A percentile compares a stretch with the other conserved stretches of the same genome.
Conservation (phyloP, 129 eudicot genomes). For the Deinandra increscens region DNA sequence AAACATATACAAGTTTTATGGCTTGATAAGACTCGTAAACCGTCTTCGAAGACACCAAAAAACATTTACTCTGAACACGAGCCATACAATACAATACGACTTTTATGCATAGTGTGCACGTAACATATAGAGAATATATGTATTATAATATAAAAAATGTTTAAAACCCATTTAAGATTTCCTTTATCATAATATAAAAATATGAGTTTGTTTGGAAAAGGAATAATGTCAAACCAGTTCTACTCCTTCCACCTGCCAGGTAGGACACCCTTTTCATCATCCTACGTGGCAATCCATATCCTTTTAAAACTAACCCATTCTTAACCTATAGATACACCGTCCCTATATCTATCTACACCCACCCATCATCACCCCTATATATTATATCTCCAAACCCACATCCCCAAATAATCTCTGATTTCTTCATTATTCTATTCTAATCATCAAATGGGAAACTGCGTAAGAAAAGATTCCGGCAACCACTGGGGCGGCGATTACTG, state of each 20-base stretch:
- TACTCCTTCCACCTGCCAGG: conserved; percentile 24
- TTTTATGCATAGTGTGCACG: too few relatives aligned
- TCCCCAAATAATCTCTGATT: conserved; percentile 6
- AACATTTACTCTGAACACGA: too few relatives aligned
- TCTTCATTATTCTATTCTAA: not conserved
- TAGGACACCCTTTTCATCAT: conserved; percentile 30
- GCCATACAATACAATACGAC: too few relatives aligned
- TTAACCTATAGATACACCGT: conserved; percentile 4
- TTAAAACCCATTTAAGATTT: too few relatives aligned
- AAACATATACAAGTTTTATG: too few relatives aligned
- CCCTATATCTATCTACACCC: not conserved
- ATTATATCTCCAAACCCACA: not conserved
- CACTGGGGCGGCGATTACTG: conserved; percentile 29
- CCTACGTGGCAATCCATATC: conserved; percentile 35
- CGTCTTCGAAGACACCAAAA: too few relatives aligned
- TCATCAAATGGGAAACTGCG: conserved; percentile 46
- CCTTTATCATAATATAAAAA: too few relatives aligned
- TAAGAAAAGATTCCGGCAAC: conserved; percentile 36
- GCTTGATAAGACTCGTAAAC: too few relatives aligned
- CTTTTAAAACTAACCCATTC: too few relatives aligned
- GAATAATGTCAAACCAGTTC: conserved; percentile 30
- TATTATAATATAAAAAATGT: too few relatives aligned
- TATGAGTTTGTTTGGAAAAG: too few relatives aligned
- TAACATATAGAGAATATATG: too few relatives aligned
- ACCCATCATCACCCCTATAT: not conserved